Percentiles rank a stretch among this genome's conserved stretches.
These are phyloP conservation scores for Gastrodia elata DNA, from an alignment of 106 monocot species.

Conservation along the genomic window DNA sequence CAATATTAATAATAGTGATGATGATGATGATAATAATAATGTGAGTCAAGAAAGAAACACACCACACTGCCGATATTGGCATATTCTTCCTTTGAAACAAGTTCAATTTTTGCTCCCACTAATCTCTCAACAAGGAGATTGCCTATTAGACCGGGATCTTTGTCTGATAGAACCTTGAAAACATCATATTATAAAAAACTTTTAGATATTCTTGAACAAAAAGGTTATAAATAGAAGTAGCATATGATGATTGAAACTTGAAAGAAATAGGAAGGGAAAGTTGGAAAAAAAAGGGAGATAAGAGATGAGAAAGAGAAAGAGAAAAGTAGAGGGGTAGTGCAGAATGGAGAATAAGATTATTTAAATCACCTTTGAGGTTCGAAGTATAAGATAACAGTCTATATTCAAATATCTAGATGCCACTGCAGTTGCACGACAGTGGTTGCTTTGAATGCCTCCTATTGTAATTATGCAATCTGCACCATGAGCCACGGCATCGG, in stretches of 20 bases:
- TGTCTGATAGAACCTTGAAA: slow-evolving; percentile 51
- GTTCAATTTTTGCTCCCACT: slow-evolving; percentile 89
- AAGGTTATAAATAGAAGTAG: not conserved
- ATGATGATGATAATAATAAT: not conserved
- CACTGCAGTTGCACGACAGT: slow-evolving; percentile 95
- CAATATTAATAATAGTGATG: too few relatives aligned
- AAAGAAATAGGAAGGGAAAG: not conserved
- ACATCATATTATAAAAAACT: not conserved
- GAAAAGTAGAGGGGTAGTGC: not conserved
- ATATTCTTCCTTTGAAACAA: slow-evolving; percentile 96
- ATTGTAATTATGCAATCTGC: slow-evolving; percentile 90
- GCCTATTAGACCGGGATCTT: slow-evolving; percentile 92
- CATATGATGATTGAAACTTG: not conserved
- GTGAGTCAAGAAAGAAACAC: slow-evolving; percentile 11
- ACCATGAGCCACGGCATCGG: slow-evolving; percentile 69
- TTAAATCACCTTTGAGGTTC: slow-evolving; percentile 80
- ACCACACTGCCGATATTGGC: slow-evolving; percentile 88
- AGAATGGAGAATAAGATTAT: slow-evolving; percentile 1
- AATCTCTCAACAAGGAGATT: slow-evolving; percentile 91
- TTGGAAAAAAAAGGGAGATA: not conserved
- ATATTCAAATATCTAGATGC: slow-evolving; percentile 90
- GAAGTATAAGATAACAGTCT: slow-evolving; percentile 78
- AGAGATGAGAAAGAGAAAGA: not conserved
- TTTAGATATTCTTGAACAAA: not conserved
- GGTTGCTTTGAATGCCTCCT: slow-evolving; percentile 97